Evolutionary conservation across 2,329 filamentous ascomycete genomes (phyloP).

Genomic region (Colletotrichum abscissum): DNA sequence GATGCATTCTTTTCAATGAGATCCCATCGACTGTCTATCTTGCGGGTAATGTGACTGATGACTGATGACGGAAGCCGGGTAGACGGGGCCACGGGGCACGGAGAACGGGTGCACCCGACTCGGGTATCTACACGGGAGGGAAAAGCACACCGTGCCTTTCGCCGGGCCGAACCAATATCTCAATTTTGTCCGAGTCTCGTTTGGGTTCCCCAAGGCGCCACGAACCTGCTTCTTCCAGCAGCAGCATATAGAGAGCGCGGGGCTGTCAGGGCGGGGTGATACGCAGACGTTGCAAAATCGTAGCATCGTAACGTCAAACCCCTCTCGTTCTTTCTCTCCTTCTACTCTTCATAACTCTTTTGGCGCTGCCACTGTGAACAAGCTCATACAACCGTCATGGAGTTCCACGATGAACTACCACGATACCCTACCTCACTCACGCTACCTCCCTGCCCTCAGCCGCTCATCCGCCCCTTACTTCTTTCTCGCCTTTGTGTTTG

Average conservation of each 20-base stretch:
- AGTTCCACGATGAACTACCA: background rate
- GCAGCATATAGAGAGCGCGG: background rate
- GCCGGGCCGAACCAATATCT: conserved; percentile 2
- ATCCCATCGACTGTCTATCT: background rate
- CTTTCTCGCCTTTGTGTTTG: background rate
- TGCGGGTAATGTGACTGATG: background rate
- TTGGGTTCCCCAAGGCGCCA: background rate
- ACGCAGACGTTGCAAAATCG: background rate
- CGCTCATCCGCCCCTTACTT: background rate
- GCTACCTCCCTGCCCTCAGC: too few species aligned
- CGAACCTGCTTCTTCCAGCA: background rate
- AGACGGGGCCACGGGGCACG: background rate
- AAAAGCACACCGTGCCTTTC: background rate
- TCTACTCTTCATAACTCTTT: background rate
- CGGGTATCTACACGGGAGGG: background rate
- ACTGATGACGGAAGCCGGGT: background rate
- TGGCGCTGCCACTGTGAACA: background rate
- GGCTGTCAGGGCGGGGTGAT: too few species aligned
- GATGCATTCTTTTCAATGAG: background rate
- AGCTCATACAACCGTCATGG: background rate
- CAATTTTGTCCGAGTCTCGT: background rate
- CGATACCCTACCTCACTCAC: too few species aligned
- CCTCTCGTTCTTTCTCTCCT: background rate
- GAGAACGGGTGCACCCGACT: background rate
- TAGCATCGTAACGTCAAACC: background rate